These are phyloP conservation scores for Acer saccharum DNA, from an alignment of 345 rosid species.

Conservation along the genomic window DNA sequence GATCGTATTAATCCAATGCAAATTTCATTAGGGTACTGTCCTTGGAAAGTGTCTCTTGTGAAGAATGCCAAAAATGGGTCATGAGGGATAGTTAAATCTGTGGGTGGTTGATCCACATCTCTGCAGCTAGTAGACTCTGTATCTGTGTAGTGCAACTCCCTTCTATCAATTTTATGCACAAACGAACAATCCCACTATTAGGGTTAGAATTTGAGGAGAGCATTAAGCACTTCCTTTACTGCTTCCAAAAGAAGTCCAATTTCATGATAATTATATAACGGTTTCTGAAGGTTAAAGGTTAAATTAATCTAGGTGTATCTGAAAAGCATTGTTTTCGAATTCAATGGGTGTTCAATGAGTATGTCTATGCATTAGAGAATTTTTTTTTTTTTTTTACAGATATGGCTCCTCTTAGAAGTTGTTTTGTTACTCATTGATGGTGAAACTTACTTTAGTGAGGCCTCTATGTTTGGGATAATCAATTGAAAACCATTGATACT, in stretches of 20 bases:
- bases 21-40: not conserved
- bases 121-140: not conserved
- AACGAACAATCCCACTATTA: too few species aligned
- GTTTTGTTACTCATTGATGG: not conserved
- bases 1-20: not conserved
- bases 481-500: not conserved
- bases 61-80: not conserved
- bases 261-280: not conserved
- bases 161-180: not conserved
- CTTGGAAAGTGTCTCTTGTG: not conserved
- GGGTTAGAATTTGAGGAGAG: not conserved
- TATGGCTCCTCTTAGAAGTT: not conserved
- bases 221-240: not conserved
- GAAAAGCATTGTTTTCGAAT: not conserved
- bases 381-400: too few species aligned
- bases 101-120: not conserved
- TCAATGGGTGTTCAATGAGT: not conserved
- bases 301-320: not conserved
- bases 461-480: not conserved
- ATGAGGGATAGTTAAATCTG: not conserved
- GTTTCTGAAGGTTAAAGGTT: not conserved
- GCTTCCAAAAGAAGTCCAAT: not conserved
- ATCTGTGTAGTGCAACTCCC: not conserved
- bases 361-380: not conserved
- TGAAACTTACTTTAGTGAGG: not conserved